Evolutionary conservation across 225 moss, liverwort and hornwort species (phyloP).

Genomic region (Rhytidiadelphus loreus): DNA sequence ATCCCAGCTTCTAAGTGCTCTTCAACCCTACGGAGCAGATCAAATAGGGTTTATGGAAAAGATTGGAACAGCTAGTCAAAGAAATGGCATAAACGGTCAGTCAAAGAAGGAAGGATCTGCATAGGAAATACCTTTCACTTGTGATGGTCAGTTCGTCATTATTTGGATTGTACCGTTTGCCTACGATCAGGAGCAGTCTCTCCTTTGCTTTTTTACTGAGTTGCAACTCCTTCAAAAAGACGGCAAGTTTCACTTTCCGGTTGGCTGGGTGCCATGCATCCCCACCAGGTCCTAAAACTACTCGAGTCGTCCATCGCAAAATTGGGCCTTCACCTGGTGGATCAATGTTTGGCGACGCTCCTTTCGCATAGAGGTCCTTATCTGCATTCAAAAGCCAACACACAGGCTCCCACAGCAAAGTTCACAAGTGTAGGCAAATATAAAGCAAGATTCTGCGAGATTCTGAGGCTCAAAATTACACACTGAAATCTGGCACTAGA

Average conservation of each 20-base stretch:
- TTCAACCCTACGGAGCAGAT: not conserved
- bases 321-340: conserved; percentile 80
- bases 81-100: not conserved
- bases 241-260: conserved; percentile 73
- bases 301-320: conserved; percentile 75
- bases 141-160: conserved; percentile 76
- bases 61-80: not conserved
- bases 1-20: not conserved
- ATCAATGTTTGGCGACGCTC: conserved; percentile 48
- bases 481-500: not conserved
- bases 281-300: conserved; percentile 72
- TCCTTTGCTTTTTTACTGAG: conserved; percentile 45
- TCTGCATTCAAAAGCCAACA: conserved; percentile 21
- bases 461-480: not conserved
- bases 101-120: not conserved
- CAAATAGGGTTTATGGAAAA: not conserved
- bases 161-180: conserved; percentile 65
- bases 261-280: conserved; percentile 78
- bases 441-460: not conserved
- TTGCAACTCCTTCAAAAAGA: conserved; percentile 70
- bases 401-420: not conserved
- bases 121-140: conserved; percentile 49
- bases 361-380: conserved; percentile 57
- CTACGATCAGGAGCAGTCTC: conserved; percentile 57
- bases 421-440: not conserved